Percentiles rank a stretch among this genome's conserved stretches.
phyloP scores from a whole-genome alignment of 495 filamentous ascomycete species.

The Lentithecium fluviatile region DNA sequence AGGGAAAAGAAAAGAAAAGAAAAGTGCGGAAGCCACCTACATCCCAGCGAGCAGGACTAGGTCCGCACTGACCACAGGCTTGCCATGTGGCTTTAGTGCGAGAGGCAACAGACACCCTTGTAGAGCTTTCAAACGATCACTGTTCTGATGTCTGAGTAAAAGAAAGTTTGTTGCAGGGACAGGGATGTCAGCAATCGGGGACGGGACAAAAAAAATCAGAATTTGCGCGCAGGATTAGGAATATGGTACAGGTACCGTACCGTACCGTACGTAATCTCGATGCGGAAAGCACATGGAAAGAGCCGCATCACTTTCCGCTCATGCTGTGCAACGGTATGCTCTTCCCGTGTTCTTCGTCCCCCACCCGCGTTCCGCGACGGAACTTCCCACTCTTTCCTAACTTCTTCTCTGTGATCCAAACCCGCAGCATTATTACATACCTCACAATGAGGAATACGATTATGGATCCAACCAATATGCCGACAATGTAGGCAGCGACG shows the following conservation, averaged over 20 bases:
- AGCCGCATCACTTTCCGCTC: constrained; percentile 8
- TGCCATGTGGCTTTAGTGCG: background rate
- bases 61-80: background rate
- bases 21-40: too few relatives aligned
- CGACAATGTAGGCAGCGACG: constrained; percentile 59
- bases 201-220: background rate
- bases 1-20: too few relatives aligned
- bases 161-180: background rate
- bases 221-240: background rate
- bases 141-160: background rate
- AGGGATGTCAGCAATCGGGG: background rate
- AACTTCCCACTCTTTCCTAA: constrained; percentile 49
- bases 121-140: background rate
- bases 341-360: constrained; percentile 17
- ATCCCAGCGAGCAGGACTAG: background rate
- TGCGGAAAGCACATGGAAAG: background rate
- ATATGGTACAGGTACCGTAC: background rate
- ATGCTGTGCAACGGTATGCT: constrained; percentile 13
- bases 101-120: background rate
- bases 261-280: background rate
- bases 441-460: constrained; percentile 61
- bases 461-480: constrained; percentile 62
- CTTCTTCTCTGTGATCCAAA: constrained; percentile 55
- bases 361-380: background rate
- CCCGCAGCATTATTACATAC: constrained; percentile 52